Base-by-base conservation (phyloP, 2,329 filamentous ascomycete genomes). In the Penicillium oxalicum region DNA sequence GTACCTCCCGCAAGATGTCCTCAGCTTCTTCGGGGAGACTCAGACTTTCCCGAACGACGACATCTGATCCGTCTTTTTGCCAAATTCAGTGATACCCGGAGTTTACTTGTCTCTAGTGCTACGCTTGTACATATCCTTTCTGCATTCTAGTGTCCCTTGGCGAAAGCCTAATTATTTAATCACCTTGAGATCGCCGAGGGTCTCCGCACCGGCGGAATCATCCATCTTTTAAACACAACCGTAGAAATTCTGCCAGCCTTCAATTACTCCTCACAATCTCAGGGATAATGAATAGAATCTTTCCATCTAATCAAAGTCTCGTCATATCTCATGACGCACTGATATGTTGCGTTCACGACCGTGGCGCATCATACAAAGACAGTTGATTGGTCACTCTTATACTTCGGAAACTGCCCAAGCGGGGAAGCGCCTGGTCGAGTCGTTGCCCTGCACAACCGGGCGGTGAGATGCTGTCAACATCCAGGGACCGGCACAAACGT, bases 1-100 rank as follows among this genome's bases (percentile, higher is more conserved):
- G 58, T 87, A 87, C 51, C 70, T 89, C 5, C 84, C 86, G 0
- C 78, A 77, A 25, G 83, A 87, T 60, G 77, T 87, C 51, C 60
- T 86, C 35, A 77, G 74, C 29, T 76, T 81, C 45, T 82, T 74
- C 52, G 70, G 67, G 3, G 70, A 74, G 9, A 58, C 65, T 39
- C 64, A 67, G 45, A 62, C 55, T 39, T 69, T 61, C 29, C 49
- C 59, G 9, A 51, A 63, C 67, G 64, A 65, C 55, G 40, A 59
- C 59, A n/a, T 57, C 61, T 24, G 59, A 65, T 41, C 50, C 50
- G 29, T 51, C 49, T 9, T 51, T 60, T 40, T 59, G 45, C 13
- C 58, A 56, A 9, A 53, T 58, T 42, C 57, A 53, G 25, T 64
- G 51, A 61, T 47, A 36, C 33, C 42, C 46, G 33, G 41, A 33